These are phyloP conservation scores for Malus sylvestris DNA, from an alignment of 306 rosid genomes.

Conservation along the genomic window DNA sequence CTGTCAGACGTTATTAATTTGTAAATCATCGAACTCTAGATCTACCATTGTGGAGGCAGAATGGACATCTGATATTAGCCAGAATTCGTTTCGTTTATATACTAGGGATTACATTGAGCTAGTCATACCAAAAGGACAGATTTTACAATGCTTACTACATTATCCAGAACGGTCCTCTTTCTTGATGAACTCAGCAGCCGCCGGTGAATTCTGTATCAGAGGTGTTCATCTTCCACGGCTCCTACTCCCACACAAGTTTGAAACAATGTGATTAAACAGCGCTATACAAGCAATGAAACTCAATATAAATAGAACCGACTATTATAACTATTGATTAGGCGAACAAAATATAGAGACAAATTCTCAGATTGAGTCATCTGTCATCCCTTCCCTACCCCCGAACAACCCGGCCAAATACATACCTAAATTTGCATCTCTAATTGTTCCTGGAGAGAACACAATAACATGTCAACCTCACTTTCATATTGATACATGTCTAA, in stretches of 20 bases:
- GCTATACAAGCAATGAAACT: background rate
- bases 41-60: background rate
- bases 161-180: background rate
- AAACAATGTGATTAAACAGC: background rate
- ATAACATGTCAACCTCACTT: background rate
- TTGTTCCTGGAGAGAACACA: background rate
- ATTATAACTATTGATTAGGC: background rate
- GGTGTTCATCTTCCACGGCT: slow-evolving; percentile 27
- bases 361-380: background rate
- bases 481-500: background rate
- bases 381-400: background rate
- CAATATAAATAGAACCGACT: background rate
- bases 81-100: background rate
- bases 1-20: background rate
- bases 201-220: slow-evolving; percentile 11
- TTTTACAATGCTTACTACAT: background rate
- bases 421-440: background rate
- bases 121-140: background rate
- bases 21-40: background rate
- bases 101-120: background rate
- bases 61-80: background rate
- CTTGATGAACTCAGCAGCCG: background rate
- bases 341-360: background rate
- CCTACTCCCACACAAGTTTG: slow-evolving; percentile 28
- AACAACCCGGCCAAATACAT: background rate